Conservation (phyloP, 257 asterid genomes). For the Eucommia ulmoides region DNA sequence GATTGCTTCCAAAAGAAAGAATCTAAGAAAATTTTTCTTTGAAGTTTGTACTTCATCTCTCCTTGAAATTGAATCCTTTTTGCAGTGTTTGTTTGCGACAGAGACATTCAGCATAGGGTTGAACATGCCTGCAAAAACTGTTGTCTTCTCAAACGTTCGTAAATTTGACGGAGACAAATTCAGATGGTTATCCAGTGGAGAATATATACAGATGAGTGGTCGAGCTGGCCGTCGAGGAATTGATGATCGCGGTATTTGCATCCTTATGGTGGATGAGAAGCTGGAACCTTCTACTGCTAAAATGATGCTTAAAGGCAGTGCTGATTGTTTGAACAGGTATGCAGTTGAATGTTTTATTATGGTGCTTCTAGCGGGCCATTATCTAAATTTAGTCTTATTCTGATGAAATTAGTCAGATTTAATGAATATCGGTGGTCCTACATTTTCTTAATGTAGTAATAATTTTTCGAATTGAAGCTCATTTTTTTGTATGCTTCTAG, state of each 20-base stretch:
- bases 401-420: too few species aligned
- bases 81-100: constrained; percentile 92
- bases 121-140: constrained; percentile 99
- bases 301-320: constrained; percentile 86
- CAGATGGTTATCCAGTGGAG: constrained; percentile 97
- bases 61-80: too few species aligned
- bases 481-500: too few species aligned
- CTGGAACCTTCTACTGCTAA: constrained; percentile 90
- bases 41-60: too few species aligned
- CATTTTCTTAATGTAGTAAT: too few species aligned
- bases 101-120: constrained; percentile 98
- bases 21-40: too few species aligned
- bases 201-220: constrained; percentile 99
- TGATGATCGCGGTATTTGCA: constrained; percentile 97
- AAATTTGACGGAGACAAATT: constrained; percentile 94
- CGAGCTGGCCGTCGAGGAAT: constrained; percentile 99
- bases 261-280: constrained; percentile 98
- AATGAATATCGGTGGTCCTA: too few species aligned
- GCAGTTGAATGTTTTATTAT: constrained; percentile 2
- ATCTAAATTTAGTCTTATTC: not conserved
- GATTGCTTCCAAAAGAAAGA: too few species aligned
- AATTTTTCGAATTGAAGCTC: too few species aligned
- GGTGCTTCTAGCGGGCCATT: not conserved
- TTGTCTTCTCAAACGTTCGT: constrained; percentile 93
- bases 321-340: constrained; percentile 93